These are phyloP conservation scores for Eimeria acervulina DNA, from an alignment of 169 alveolate species.

Conservation along the genomic window DNA sequence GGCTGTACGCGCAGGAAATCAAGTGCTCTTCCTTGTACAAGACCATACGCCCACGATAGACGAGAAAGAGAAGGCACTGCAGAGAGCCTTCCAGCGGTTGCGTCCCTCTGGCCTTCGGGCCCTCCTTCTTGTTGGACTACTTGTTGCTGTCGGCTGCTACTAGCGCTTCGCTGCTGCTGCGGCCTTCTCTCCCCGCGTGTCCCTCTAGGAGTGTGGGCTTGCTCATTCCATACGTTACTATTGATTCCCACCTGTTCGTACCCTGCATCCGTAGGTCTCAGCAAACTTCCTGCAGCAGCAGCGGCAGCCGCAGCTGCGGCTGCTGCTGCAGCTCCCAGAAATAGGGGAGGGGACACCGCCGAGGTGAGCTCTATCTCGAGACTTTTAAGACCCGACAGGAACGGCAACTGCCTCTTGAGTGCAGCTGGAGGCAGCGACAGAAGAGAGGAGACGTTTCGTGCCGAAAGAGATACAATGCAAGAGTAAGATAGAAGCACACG, in stretches of 20 bases:
- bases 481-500: conserved; percentile 66
- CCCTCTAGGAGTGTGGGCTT: conserved; percentile 60
- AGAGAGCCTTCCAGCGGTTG: not conserved
- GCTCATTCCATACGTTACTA: conserved; percentile 4
- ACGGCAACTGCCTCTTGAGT: conserved; percentile 48
- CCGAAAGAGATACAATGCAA: conserved; percentile 59
- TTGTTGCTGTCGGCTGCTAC: conserved; percentile 39
- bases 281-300: conserved; percentile 49
- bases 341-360: conserved; percentile 51
- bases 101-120: conserved; percentile 8
- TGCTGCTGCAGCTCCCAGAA: conserved; percentile 51
- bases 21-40: conserved; percentile 43
- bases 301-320: conserved; percentile 63
- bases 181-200: conserved; percentile 58
- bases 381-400: conserved; percentile 50
- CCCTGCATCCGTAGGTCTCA: conserved; percentile 41
- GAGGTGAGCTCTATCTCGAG: conserved; percentile 74
- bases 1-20: conserved; percentile 64
- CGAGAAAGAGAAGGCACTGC: conserved; percentile 16
- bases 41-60: conserved; percentile 68
- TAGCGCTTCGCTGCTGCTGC: conserved; percentile 60
- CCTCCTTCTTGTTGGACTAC: conserved; percentile 53
- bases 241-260: not conserved
- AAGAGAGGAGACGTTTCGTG: conserved; percentile 66
- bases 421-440: conserved; percentile 57